Evolutionary conservation across 2,329 filamentous ascomycete species (phyloP).

Genomic region (Fusarium nurragi): DNA sequence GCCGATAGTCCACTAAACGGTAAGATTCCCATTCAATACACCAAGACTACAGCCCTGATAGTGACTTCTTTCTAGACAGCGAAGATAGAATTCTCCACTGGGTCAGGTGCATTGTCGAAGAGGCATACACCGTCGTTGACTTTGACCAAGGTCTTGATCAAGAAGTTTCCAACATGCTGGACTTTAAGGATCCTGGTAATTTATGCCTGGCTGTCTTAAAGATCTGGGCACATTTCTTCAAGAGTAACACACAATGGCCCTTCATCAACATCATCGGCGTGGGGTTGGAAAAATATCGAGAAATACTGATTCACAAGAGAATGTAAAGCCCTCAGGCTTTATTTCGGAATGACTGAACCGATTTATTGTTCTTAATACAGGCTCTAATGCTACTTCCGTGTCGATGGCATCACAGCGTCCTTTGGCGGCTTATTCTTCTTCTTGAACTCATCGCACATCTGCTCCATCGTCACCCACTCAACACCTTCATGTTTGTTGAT

Average conservation of each 20-base stretch:
- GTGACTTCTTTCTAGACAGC: conserved; percentile 43
- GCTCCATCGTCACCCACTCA: conserved; percentile 74
- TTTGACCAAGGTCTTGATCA: conserved; percentile 43
- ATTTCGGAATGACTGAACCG: not conserved
- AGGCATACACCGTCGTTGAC: conserved; percentile 53
- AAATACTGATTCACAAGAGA: conserved; percentile 28
- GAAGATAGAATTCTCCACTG: conserved; percentile 58
- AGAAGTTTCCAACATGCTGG: not conserved
- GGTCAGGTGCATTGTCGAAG: conserved; percentile 57
- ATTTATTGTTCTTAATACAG: not conserved
- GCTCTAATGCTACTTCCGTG: not conserved
- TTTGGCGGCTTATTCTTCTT: conserved; percentile 65
- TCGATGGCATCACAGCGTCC: conserved; percentile 58
- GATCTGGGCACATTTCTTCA: conserved; percentile 59
- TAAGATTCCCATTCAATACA: not conserved
- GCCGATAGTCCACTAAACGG: not conserved
- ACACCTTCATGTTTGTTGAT: conserved; percentile 71
- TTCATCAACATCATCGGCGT: conserved; percentile 58
- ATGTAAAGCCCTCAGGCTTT: not conserved
- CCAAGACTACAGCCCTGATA: rapidly evolving
- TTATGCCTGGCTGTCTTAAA: conserved; percentile 50
- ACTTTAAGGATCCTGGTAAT: not conserved
- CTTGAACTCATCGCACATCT: conserved; percentile 80
- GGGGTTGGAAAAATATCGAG: conserved; percentile 52
- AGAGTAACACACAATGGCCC: conserved; percentile 58